A percentile compares a stretch with the other conserved stretches of the same genome.
These are phyloP conservation scores for Ceratocystiopsis minuta DNA, from an alignment of 2,329 filamentous ascomycete species.

Conservation along the genomic window DNA sequence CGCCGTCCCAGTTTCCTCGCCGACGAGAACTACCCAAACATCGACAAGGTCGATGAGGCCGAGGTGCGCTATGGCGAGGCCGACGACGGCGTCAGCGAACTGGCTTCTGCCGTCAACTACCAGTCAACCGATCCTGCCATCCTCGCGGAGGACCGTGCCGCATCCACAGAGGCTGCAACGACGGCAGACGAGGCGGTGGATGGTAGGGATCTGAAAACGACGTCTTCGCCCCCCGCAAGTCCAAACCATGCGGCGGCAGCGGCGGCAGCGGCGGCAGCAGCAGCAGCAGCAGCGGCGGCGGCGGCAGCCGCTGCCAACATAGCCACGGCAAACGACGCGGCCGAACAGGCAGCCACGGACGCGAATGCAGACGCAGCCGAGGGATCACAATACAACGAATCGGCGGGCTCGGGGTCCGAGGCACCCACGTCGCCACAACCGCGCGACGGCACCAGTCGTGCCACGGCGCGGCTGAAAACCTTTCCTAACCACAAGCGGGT, in stretches of 20 bases:
- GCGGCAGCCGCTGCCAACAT: no score
- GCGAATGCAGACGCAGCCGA: background rate
- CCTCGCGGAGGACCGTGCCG: conserved; percentile 3
- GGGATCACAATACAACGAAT: background rate
- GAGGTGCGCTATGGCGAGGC: conserved; percentile 7
- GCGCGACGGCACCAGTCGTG: conserved; percentile 7
- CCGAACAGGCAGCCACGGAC: no score
- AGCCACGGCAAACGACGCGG: no score
- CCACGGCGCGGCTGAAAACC: conserved; percentile 25
- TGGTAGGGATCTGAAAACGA: background rate
- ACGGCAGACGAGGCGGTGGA: conserved; percentile 1
- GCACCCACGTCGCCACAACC: background rate
- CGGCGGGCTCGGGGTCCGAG: background rate
- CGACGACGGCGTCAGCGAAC: conserved; percentile 7
- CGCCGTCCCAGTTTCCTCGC: conserved; percentile 6
- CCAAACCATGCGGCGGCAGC: conserved; percentile 5
- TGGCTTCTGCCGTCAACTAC: conserved; percentile 8
- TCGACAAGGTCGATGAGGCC: conserved; percentile 9
- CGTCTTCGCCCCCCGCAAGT: background rate
- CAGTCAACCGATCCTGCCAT: conserved; percentile 7
- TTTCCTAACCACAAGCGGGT: conserved; percentile 42
- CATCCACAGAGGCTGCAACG: background rate
- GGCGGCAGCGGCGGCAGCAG: conserved; percentile 1
- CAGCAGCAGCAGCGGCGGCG: background rate
- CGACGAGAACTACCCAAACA: conserved; percentile 11